A percentile compares a stretch with the other conserved stretches of the same genome.
Conservation (phyloP, 148 eudicot species). For the Chenopodium quinoa region DNA sequence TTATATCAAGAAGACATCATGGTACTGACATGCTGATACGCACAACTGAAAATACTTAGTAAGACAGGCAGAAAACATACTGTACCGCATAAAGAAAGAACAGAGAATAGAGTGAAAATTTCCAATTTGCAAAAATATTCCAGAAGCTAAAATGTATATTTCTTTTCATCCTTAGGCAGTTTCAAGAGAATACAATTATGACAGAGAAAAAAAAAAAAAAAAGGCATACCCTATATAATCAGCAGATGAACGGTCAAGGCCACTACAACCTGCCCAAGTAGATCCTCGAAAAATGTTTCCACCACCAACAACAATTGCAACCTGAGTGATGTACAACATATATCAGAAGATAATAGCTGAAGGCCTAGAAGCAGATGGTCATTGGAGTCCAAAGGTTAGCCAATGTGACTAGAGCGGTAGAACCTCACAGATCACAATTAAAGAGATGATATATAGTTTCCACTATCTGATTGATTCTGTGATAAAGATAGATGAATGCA, state of each 20-base stretch:
- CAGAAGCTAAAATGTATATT: neutral
- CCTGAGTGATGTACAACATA: constrained; percentile 42
- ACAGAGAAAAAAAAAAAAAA: neutral
- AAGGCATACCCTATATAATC: constrained; percentile 85
- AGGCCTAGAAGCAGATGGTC: neutral
- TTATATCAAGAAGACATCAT: neutral
- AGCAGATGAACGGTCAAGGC: constrained; percentile 93
- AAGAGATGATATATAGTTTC: neutral
- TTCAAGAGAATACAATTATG: constrained; percentile 1
- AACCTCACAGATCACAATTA: neutral
- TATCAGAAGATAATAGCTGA: neutral
- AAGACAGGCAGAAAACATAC: neutral
- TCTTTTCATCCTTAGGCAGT: neutral
- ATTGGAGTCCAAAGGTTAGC: neutral
- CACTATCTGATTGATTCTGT: neutral
- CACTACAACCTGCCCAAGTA: constrained; percentile 86
- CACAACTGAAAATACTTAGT: neutral
- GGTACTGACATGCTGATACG: too few species aligned
- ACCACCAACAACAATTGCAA: constrained; percentile 92
- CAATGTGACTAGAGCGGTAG: neutral
- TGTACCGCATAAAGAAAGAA: neutral
- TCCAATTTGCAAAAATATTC: neutral
- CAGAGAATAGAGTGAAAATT: neutral
- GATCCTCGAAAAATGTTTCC: constrained; percentile 93
- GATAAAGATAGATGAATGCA: constrained; percentile 8